Evolutionary conservation across 768 basidiomycete genomes (phyloP).

Genomic region (Trametes gibbosa): DNA sequence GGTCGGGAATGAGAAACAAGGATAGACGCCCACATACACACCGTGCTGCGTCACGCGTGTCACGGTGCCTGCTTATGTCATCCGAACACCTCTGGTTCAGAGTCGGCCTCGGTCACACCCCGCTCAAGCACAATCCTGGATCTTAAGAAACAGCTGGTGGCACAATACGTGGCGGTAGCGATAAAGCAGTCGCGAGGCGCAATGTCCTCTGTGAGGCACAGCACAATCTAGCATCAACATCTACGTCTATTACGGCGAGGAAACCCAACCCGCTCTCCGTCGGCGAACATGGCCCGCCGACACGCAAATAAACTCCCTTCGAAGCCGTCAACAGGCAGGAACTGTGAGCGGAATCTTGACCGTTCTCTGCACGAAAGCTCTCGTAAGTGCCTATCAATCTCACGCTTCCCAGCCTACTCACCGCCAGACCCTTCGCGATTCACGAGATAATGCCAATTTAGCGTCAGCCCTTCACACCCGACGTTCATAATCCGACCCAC

Average conservation of each 20-base stretch:
- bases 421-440: slow-evolving; percentile 52
- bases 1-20: neutral
- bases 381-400: slow-evolving; percentile 5
- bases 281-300: neutral
- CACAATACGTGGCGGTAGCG: too few species aligned
- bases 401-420: slow-evolving; percentile 33
- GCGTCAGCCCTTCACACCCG: neutral
- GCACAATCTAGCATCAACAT: neutral
- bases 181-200: too few species aligned
- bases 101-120: neutral
- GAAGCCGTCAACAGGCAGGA: slow-evolving; percentile 63
- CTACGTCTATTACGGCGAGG: neutral
- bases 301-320: neutral
- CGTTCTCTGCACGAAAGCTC: slow-evolving; percentile 44
- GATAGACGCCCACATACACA: neutral
- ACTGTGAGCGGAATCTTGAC: slow-evolving; percentile 85
- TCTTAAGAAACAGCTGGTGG: too few species aligned
- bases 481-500: slow-evolving; percentile 40
- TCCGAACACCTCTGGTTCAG: neutral
- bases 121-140: neutral
- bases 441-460: slow-evolving; percentile 1
- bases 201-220: too few species aligned
- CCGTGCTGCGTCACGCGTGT: neutral
- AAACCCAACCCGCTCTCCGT: neutral
- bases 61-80: slow-evolving; percentile 3